A percentile compares a stretch with the other conserved stretches of the same genome.
Conservation (phyloP, 73 alveolate genomes). For the Paramecium octaurelia region DNA sequence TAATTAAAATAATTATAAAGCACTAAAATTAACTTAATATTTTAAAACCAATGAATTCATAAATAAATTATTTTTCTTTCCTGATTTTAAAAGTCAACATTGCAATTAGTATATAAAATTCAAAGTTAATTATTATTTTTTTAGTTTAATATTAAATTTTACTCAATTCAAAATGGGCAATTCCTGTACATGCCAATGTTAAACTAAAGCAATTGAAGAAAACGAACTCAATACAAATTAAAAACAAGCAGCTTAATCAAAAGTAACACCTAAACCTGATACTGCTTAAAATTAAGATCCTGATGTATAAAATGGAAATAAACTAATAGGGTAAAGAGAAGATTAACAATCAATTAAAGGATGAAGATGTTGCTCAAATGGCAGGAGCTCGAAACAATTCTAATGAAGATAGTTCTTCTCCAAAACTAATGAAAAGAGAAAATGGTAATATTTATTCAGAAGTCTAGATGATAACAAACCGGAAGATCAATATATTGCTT, state of each 20-base stretch:
- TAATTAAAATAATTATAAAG: neutral
- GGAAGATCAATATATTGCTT: neutral
- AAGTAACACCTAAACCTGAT: neutral
- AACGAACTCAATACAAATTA: neutral
- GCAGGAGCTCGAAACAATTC: constrained; percentile 10
- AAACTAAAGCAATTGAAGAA: neutral
- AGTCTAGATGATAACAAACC: constrained; percentile 40
- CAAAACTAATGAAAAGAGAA: constrained; percentile 27
- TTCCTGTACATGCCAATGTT: constrained; percentile 48
- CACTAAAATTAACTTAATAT: neutral
- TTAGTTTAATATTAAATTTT: neutral
- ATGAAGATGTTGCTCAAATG: constrained; percentile 22
- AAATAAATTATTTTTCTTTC: neutral
- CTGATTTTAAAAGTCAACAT: neutral
- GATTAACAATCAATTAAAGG: neutral
- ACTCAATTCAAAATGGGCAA: constrained; percentile 28
- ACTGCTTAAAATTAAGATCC: neutral
- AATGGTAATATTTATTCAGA: neutral
- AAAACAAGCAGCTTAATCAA: neutral
- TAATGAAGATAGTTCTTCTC: neutral
- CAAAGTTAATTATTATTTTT: neutral
- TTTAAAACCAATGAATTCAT: neutral
- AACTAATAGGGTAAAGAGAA: neutral
- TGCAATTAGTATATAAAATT: neutral
- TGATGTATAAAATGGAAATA: neutral